Evolutionary conservation across 139 green algal species (phyloP), one percentile per base, ranked within the genome.

Genomic region (Nannochloris sp.): DNA sequence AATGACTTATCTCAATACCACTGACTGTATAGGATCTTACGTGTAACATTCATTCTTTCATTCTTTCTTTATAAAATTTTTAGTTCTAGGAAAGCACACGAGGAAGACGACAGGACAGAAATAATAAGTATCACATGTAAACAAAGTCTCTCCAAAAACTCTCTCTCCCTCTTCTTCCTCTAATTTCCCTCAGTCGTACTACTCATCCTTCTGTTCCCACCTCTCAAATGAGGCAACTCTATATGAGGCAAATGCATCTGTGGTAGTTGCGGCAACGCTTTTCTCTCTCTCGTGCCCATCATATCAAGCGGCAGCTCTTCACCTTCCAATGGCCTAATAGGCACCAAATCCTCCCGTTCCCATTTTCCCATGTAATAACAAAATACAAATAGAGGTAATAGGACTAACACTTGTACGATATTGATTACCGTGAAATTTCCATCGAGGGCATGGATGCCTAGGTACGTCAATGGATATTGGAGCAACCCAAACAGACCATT

Each of bases 341-440:
- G 79, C 1, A 85, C 76, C 37, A 84, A 69, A 24, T 83, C 75
- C 25, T 76, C 44, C 7, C 67, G 42, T 35, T 83, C 75, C 76
- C 76, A 84, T 1, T 31, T 30, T 30, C 59, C 61, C 70, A 78
- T 78, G 27, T 34, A 57, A n/a, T 25, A 71, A 53, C 70, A 78
- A 30, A 75, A 78, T 32, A 31, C 6, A 39, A 63, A 81, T 10
- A 75, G 44, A 13, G 64, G 70, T 9, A 78, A 31, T 60, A 81
- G 33, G 25, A 70, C 27, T 25, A 57, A 7, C 13, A 72, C 67
- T 66, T 85, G 79, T 4, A 57, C 30, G 6, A 80, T 33, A 29
- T 86, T 86, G 62, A 86, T 77, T 33, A 48, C 62, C 0, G 66
- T 82, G 70, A 85, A 86, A 54, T 83, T 70, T 24, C 77, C 77